Conservation (phyloP, 148 eudicot species). For the Heliamphora exappendiculata region DNA sequence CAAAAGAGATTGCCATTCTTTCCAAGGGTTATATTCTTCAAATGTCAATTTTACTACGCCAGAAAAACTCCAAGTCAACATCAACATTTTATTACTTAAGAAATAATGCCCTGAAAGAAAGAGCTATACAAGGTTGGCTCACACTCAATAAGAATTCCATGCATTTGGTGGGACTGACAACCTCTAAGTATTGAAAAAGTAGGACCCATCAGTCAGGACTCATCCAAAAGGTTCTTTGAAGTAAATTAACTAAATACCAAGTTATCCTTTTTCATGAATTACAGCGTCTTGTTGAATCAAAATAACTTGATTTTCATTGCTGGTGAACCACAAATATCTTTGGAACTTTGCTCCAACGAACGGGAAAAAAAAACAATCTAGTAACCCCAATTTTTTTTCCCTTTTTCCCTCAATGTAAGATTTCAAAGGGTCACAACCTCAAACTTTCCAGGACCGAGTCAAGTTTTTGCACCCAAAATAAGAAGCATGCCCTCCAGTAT, state of each 20-base stretch:
- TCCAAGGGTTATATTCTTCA: background rate
- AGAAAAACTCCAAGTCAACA: background rate
- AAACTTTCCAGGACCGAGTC: no score
- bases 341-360: background rate
- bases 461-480: no score
- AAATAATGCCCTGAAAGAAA: background rate
- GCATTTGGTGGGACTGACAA: background rate
- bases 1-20: no score
- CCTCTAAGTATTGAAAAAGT: background rate
- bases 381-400: no score
- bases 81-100: background rate
- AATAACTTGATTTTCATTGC: background rate
- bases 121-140: background rate
- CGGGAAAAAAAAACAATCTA: no score
- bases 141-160: background rate
- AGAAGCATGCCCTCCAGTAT: no score
- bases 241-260: background rate
- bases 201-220: background rate
- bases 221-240: background rate
- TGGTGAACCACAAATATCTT: background rate
- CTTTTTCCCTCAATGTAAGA: no score
- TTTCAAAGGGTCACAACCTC: no score
- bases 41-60: background rate
- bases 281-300: background rate
- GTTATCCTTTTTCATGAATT: no score